phyloP scores from a whole-genome alignment of 2,329 filamentous ascomycete species.

The Talaromyces sp. region DNA sequence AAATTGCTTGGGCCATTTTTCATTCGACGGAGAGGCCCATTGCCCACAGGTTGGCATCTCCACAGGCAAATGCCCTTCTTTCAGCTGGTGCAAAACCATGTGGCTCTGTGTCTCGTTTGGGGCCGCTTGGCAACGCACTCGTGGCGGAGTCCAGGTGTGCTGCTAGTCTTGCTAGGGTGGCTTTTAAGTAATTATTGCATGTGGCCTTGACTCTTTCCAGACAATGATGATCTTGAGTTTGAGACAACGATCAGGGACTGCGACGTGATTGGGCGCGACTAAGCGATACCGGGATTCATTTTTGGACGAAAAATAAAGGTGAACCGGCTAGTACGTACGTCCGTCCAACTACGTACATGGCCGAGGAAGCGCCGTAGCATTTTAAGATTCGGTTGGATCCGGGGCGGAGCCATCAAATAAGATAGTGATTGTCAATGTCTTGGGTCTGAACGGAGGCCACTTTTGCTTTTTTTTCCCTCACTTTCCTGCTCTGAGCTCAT shows the following conservation, averaged over 20 bases:
- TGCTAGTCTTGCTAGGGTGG: neutral
- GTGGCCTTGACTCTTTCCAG: slow-evolving; percentile 1
- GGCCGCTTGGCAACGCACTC: slow-evolving; percentile 10
- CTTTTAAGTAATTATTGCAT: neutral
- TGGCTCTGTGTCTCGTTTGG: slow-evolving; percentile 13
- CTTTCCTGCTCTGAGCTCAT: neutral
- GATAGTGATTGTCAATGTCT: slow-evolving; percentile 1
- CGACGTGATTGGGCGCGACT: neutral
- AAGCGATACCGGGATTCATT: neutral
- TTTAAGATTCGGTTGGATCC: slow-evolving; percentile 4
- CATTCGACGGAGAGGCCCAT: neutral
- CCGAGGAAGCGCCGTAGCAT: slow-evolving; percentile 6
- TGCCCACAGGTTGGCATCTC: neutral
- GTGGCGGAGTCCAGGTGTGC: slow-evolving; percentile 11
- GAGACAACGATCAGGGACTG: slow-evolving; percentile 7
- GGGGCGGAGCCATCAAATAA: slow-evolving; percentile 6
- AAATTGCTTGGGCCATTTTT: neutral
- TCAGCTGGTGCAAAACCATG: slow-evolving; percentile 15
- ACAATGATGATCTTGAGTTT: slow-evolving; percentile 11
- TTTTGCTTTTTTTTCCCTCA: neutral
- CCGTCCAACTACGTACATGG: neutral
- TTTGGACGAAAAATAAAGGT: neutral
- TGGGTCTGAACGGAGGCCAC: neutral
- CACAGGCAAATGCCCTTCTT: slow-evolving; percentile 3
- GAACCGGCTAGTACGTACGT: neutral